Evolutionary conservation across 495 filamentous ascomycete species (phyloP).

Genomic region (Lepidopterella palustris): DNA sequence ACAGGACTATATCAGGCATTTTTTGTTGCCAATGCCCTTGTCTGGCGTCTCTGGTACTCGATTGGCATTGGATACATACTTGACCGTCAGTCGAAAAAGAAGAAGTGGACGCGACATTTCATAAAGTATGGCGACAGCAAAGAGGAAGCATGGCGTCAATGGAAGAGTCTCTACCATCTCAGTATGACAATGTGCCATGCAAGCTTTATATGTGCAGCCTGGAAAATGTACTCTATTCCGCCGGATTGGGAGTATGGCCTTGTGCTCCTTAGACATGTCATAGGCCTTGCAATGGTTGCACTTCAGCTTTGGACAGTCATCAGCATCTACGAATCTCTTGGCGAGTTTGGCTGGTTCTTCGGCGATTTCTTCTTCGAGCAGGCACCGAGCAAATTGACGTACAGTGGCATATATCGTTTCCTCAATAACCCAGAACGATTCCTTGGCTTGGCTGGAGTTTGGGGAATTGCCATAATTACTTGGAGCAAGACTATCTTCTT

Average conservation of each 20-base stretch:
- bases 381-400: constrained; percentile 69
- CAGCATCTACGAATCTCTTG: constrained; percentile 92
- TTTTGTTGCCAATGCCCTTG: constrained; percentile 71
- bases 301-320: constrained; percentile 89
- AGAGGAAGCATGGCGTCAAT: constrained; percentile 92
- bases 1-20: constrained; percentile 65
- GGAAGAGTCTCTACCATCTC: constrained; percentile 93
- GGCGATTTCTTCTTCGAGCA: constrained; percentile 96
- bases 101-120: constrained; percentile 93
- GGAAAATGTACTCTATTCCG: constrained; percentile 91
- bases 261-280: constrained; percentile 75
- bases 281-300: constrained; percentile 72
- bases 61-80: constrained; percentile 82
- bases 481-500: constrained; percentile 76
- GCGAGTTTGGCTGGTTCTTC: constrained; percentile 99
- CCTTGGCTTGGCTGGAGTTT: constrained; percentile 88
- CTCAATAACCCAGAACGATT: constrained; percentile 96
- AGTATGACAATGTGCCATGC: constrained; percentile 83
- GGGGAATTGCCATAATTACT: constrained; percentile 90
- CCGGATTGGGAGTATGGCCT: constrained; percentile 78
- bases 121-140: constrained; percentile 89
- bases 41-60: constrained; percentile 89
- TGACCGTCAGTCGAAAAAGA: constrained; percentile 75
- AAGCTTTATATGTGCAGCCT: constrained; percentile 83
- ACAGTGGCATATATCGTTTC: constrained; percentile 95